Percentiles rank a stretch among this genome's conserved stretches.
Evolutionary conservation across 169 alveolate genomes (phyloP).

Genomic region (Cryptosporidium sp.): DNA sequence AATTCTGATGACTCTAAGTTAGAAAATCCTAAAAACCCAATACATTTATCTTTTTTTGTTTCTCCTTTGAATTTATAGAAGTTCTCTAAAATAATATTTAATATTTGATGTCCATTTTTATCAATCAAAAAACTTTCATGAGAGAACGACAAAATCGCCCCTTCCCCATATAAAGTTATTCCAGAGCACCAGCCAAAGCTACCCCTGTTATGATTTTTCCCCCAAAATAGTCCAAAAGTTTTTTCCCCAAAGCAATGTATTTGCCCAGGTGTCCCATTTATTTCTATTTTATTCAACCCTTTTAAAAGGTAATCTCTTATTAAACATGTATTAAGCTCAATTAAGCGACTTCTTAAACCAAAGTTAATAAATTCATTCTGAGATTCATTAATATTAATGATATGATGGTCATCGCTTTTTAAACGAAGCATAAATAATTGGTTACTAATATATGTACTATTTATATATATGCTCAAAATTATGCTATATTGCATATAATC

Average conservation of each 20-base stretch:
- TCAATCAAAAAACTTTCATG: slow-evolving; percentile 51
- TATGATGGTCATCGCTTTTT: slow-evolving; percentile 22
- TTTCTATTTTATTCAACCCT: background rate
- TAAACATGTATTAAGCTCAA: background rate
- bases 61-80: background rate
- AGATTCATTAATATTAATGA: slow-evolving; percentile 9
- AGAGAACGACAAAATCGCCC: slow-evolving; percentile 46
- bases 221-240: slow-evolving; percentile 22
- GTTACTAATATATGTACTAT: background rate
- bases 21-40: slow-evolving; percentile 53
- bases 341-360: background rate
- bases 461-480: background rate
- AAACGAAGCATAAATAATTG: slow-evolving; percentile 4
- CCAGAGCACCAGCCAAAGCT: slow-evolving; percentile 56
- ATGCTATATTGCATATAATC: background rate
- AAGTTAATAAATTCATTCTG: background rate
- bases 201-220: background rate
- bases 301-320: slow-evolving; percentile 14
- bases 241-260: slow-evolving; percentile 54
- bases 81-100: slow-evolving; percentile 14
- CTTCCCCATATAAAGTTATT: slow-evolving; percentile 39
- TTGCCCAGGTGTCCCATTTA: slow-evolving; percentile 72
- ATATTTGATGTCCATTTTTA: slow-evolving; percentile 7
- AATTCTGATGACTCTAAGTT: slow-evolving; percentile 15
- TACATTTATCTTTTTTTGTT: background rate